Percentiles rank a stretch among this genome's conserved stretches.
These are phyloP conservation scores for Candida manassasensis DNA, from an alignment of 805 yeast species.

Conservation along the genomic window DNA sequence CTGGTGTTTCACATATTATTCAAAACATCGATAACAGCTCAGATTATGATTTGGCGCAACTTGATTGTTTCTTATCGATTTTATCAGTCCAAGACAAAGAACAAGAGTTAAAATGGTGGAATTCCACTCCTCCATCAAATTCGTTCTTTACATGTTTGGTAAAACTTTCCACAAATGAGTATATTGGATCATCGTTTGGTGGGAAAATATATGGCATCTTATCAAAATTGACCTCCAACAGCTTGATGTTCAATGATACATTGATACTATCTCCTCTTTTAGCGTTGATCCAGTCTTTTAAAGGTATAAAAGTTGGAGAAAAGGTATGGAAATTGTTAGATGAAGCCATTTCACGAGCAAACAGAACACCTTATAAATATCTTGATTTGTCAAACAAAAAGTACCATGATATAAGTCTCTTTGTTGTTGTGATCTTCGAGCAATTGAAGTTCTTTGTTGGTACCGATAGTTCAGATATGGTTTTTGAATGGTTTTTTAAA, in stretches of 20 bases:
- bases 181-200: slow-evolving; percentile 19
- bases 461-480: slow-evolving; percentile 13
- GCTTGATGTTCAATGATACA: slow-evolving; percentile 50
- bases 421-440: slow-evolving; percentile 45
- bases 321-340: slow-evolving; percentile 65
- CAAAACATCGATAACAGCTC: slow-evolving; percentile 16
- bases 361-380: slow-evolving; percentile 78
- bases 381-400: slow-evolving; percentile 47
- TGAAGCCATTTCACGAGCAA: slow-evolving; percentile 67
- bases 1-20: slow-evolving; percentile 15
- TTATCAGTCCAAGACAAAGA: slow-evolving; percentile 48
- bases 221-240: slow-evolving; percentile 37
- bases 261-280: slow-evolving; percentile 50
- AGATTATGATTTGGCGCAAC: slow-evolving; percentile 52
- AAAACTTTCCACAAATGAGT: slow-evolving; percentile 32
- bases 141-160: slow-evolving; percentile 68
- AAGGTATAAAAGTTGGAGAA: slow-evolving; percentile 11
- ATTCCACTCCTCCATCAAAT: slow-evolving; percentile 31
- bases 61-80: slow-evolving; percentile 51
- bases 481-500: slow-evolving; percentile 46
- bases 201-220: slow-evolving; percentile 48
- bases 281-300: slow-evolving; percentile 50
- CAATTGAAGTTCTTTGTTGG: slow-evolving; percentile 58
- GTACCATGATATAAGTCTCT: slow-evolving; percentile 28
- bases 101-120: slow-evolving; percentile 76